Percentiles rank a stretch among this genome's conserved stretches.
Evolutionary conservation across 257 asterid species (phyloP).

Genomic region (Gentiana straminea): DNA sequence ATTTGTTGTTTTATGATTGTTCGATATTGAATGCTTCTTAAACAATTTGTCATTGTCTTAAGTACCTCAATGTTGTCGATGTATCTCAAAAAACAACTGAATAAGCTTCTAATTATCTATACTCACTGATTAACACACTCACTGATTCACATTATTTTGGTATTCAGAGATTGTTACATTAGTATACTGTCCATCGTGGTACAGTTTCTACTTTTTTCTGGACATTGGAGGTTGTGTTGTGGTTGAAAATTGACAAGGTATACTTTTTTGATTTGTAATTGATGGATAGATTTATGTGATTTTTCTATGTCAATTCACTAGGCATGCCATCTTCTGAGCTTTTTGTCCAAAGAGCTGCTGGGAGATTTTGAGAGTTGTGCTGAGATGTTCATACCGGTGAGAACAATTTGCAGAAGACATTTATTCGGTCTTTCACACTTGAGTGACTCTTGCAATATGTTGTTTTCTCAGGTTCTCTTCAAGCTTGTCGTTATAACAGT

Average conservation of each 20-base stretch:
- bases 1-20: too few species aligned
- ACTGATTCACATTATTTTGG: too few species aligned
- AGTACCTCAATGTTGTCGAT: too few species aligned
- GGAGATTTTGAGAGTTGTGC: slow-evolving; percentile 98
- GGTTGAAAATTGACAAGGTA: not conserved
- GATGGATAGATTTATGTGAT: slow-evolving; percentile 6
- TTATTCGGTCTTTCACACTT: slow-evolving; percentile 10
- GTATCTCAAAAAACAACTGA: too few species aligned
- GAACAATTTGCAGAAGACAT: slow-evolving; percentile 18
- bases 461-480: slow-evolving; percentile 80
- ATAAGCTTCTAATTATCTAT: too few species aligned
- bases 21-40: too few species aligned
- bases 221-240: not conserved
- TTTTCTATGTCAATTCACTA: slow-evolving; percentile 16
- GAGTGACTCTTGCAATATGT: slow-evolving; percentile 25
- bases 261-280: not conserved
- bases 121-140: too few species aligned
- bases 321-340: slow-evolving; percentile 81
- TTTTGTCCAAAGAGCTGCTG: slow-evolving; percentile 89
- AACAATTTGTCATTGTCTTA: too few species aligned
- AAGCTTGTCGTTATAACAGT: slow-evolving; percentile 99
- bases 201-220: too few species aligned
- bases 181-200: too few species aligned
- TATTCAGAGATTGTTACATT: too few species aligned
- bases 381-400: slow-evolving; percentile 95